Evolutionary conservation across 331 rosid genomes (phyloP).

Genomic region (Stylosanthes scabra): DNA sequence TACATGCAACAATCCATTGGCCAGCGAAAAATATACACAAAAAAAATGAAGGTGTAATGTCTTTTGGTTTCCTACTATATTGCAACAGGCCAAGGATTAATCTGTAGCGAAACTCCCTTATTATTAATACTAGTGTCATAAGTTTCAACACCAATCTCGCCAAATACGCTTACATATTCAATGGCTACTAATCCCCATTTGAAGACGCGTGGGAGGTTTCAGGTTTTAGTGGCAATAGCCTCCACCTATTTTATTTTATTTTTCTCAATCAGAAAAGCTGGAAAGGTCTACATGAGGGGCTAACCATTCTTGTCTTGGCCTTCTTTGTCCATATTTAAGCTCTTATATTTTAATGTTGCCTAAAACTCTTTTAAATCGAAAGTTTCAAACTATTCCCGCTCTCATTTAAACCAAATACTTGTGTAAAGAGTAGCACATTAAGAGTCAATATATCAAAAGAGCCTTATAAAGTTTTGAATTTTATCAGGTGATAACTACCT

Average conservation of each 20-base stretch:
- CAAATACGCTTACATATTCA: not conserved
- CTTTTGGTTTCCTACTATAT: too few species aligned
- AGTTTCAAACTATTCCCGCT: conserved; percentile 12
- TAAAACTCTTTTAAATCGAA: conserved; percentile 14
- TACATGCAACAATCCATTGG: too few species aligned
- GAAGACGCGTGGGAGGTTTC: conserved; percentile 42
- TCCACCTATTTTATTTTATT: conserved; percentile 28
- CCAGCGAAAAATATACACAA: too few species aligned
- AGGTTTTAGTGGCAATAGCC: conserved; percentile 14
- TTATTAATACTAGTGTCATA: too few species aligned
- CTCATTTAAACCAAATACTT: not conserved
- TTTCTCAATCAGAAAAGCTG: conserved; percentile 28
- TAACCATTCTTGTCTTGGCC: conserved; percentile 50
- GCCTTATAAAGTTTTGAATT: too few species aligned
- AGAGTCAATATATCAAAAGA: too few species aligned
- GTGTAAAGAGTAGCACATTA: too few species aligned
- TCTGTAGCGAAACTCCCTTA: too few species aligned
- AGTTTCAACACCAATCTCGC: not conserved
- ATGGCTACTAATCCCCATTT: not conserved
- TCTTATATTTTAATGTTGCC: too few species aligned
- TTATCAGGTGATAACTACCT: too few species aligned
- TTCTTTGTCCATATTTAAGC: conserved; percentile 38
- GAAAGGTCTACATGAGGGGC: conserved; percentile 28
- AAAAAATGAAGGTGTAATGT: too few species aligned
- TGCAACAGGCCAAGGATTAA: too few species aligned